Evolutionary conservation across 352 stramenopile genomes (phyloP).

Genomic region (Pythium grandisporangium): DNA sequence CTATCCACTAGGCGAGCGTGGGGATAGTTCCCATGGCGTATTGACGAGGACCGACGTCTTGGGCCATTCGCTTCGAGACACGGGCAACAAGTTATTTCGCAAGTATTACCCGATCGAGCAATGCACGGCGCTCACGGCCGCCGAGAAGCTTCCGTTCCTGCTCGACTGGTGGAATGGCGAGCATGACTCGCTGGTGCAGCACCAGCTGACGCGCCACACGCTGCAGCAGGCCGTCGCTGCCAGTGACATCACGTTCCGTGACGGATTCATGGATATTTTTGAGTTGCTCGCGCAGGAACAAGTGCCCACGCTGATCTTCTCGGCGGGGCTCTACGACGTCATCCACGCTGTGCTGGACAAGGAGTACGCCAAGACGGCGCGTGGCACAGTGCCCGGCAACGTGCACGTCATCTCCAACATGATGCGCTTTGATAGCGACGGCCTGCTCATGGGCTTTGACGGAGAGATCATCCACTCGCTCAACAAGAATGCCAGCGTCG

Average conservation of each 20-base stretch:
- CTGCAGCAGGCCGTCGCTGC: conserved; percentile 29
- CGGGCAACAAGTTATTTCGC: conserved; percentile 39
- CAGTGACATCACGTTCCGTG: conserved; percentile 43
- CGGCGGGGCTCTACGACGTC: conserved; percentile 64
- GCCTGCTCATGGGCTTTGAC: conserved; percentile 30
- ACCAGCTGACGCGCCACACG: conserved; percentile 30
- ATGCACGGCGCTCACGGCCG: conserved; percentile 31
- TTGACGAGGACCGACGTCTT: conserved; percentile 12
- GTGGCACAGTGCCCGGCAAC: conserved; percentile 27
- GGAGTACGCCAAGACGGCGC: conserved; percentile 30
- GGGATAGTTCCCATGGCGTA: conserved; percentile 14
- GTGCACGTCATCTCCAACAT: conserved; percentile 81
- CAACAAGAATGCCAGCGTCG: conserved; percentile 70
- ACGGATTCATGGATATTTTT: conserved; percentile 61
- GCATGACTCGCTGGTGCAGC: conserved; percentile 42
- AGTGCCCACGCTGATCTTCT: conserved; percentile 70
- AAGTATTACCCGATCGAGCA: conserved; percentile 65
- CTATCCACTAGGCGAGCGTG: background rate
- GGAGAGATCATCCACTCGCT: conserved; percentile 70
- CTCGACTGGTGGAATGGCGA: conserved; percentile 55
- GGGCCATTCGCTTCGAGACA: conserved; percentile 14
- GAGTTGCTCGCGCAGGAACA: conserved; percentile 33
- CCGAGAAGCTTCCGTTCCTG: conserved; percentile 66
- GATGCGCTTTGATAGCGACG: conserved; percentile 55
- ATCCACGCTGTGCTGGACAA: conserved; percentile 57